Base-by-base conservation (phyloP, 192 early-diverging fungal genomes). In the Geranomyces variabilis region DNA sequence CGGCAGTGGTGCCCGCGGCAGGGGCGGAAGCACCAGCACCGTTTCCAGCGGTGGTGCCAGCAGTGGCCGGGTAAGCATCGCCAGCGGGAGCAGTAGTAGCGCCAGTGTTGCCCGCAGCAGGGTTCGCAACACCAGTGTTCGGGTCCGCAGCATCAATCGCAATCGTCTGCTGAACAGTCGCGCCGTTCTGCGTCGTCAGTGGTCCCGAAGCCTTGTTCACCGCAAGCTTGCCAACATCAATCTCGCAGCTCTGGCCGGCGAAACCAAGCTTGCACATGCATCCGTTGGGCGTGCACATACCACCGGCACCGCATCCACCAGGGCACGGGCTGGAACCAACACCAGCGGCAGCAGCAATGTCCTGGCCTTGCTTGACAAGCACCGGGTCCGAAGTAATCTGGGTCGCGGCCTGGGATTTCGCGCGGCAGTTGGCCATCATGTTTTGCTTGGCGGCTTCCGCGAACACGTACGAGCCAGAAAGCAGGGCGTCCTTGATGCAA, bases 401-500 rank as follows among this genome's bases (percentile, higher is more conserved):
- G 31, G 30, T 26, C 36, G 29, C 33, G 0, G 57, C 69, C n/a
- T 70, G 31, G 51, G 43, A 33, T 26, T 61, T 61, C 34, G 69
- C 69, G 59, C 58, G 69, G 58, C 69, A 70, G 47, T 59, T 61
- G 57, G 36, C 45, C 8, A 70, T 33, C 69, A 70, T 59, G 21
- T 61, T 22, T 1, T 58, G n/a, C 47, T 70, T 70, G 30, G 34
- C 28, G 0, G 24, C 8, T 19, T 70, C 69, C 10, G 69, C 30
- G 45, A 70, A 70, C 57, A 70, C 60, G 69, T 61, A 70, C n/a
- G 69, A 61, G 17, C 69, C 69, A 24, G 58, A 43, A 57, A 22
- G 33, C n/a, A 62, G 24, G 22, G 57, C 58, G 58, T 70, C 69
- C 57, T 62, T 59, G 57, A 70, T 47, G 34, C 69, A 70, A 8